Percentiles rank a stretch among this genome's conserved stretches.
phyloP scores from a whole-genome alignment of 441 rosid genomes.

The Eutrema salsugineum region DNA sequence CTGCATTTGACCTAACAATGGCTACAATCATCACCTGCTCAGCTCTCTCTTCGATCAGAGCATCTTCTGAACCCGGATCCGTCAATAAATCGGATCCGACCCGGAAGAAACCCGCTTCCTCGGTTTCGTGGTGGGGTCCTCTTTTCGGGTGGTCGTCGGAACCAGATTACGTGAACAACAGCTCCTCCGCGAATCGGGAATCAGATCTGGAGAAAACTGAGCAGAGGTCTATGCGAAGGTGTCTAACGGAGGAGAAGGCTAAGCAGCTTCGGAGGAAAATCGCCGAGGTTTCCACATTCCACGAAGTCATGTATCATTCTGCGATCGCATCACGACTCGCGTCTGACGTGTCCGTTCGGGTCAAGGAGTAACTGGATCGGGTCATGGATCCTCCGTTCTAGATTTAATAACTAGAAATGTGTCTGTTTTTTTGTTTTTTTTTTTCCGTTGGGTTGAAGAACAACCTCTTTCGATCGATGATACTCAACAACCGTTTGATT shows the following conservation, averaged over 20 bases:
- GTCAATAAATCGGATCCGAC: constrained; percentile 17
- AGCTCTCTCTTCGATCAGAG: constrained; percentile 31
- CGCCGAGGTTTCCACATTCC: constrained; percentile 44
- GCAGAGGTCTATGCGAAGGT: constrained; percentile 43
- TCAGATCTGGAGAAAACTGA: constrained; percentile 7
- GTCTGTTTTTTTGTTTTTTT: background rate
- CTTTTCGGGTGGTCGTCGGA: constrained; percentile 65
- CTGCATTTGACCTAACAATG: constrained; percentile 34
- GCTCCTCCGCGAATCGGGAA: background rate
- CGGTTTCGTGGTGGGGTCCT: constrained; percentile 67
- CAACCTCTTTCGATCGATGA: background rate
- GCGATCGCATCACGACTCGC: constrained; percentile 84
- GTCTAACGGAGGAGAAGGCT: constrained; percentile 78
- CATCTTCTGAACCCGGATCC: constrained; percentile 31
- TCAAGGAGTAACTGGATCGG: constrained; percentile 26
- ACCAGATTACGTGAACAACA: constrained; percentile 58
- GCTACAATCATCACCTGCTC: constrained; percentile 44
- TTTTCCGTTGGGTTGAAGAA: background rate
- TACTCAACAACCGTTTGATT: background rate
- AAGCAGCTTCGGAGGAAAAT: constrained; percentile 68
- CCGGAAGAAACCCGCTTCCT: constrained; percentile 24
- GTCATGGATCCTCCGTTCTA: background rate
- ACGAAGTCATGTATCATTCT: constrained; percentile 79
- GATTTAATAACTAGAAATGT: background rate
- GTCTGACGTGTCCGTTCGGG: constrained; percentile 44